phyloP scores from a whole-genome alignment of 352 stramenopile genomes.

The Pythium phragmiticola region DNA sequence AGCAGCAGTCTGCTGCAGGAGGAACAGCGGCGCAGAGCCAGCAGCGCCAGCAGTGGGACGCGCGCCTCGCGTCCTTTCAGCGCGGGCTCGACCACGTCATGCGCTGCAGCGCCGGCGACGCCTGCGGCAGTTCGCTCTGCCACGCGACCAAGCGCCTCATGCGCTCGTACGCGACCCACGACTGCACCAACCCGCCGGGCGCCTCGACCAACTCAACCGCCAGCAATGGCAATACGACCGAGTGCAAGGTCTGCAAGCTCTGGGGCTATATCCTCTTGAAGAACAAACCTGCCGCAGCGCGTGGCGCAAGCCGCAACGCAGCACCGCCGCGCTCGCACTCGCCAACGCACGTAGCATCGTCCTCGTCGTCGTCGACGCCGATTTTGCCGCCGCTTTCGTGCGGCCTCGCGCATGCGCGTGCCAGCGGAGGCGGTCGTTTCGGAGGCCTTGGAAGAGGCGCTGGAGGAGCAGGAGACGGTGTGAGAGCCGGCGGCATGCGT shows the following conservation, averaged over 20 bases:
- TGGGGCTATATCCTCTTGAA: slow-evolving; percentile 58
- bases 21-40: slow-evolving; percentile 5
- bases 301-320: slow-evolving; percentile 5
- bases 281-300: slow-evolving; percentile 19
- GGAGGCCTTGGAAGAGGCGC: background rate
- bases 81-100: slow-evolving; percentile 66
- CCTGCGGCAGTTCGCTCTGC: slow-evolving; percentile 68
- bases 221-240: slow-evolving; percentile 5
- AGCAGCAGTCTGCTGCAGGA: slow-evolving; percentile 14
- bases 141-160: slow-evolving; percentile 68
- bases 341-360: slow-evolving; percentile 3
- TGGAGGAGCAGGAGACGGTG: background rate
- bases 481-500: background rate
- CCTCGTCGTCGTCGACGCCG: background rate
- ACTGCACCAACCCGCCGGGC: slow-evolving; percentile 35
- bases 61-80: slow-evolving; percentile 62
- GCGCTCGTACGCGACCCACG: slow-evolving; percentile 60
- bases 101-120: slow-evolving; percentile 45
- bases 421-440: background rate
- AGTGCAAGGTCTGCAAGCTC: slow-evolving; percentile 80
- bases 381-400: slow-evolving; percentile 23
- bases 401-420: slow-evolving; percentile 16
- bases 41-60: slow-evolving; percentile 56
- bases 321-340: slow-evolving; percentile 13
- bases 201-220: background rate